Base-by-base conservation (phyloP, 768 basidiomycete species). In the Auricularia heimuer region DNA sequence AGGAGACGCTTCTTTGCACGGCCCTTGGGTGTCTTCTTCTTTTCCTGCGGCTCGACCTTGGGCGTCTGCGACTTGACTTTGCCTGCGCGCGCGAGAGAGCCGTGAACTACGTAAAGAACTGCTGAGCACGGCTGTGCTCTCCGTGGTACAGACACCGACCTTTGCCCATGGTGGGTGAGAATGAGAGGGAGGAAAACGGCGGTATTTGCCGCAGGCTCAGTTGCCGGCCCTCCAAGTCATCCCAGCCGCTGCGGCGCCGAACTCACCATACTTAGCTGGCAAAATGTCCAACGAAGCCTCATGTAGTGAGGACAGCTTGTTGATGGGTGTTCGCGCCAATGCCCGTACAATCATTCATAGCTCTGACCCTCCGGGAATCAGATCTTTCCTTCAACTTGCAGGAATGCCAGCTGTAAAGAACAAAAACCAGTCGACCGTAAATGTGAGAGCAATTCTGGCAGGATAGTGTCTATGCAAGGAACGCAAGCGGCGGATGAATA, bases 31-130 rank as follows among this genome's bases (percentile, higher is more conserved):
- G 81, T 86, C 88, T 98, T 98, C 89, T 94, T 94, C 89, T 97
- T 98, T 83, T 98, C 96, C 82, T 96, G 93, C 78, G 89, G 87
- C 74, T 97, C 96, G 75, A 97, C 96, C 81, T 98, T 98, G 73
- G 95, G 95, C 73, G 89, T 92, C 81, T 95, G 93, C 71, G 91
- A 92, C 82, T 94, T 97, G 84, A 98, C 96, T 86, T 98, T 98
- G 78, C 95, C 95, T 77, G 94, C 94, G 84, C 94, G 94, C 81
- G 94, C 94, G 81, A 96, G 94, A 77, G 94, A 98, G 78, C 94
- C 94, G 90, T 98, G 94, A 81, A 96, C 94, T 94, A 72, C 24
- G 47, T 8, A 21, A 18, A 18, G 4, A 8, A 18, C 18, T 10
- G 14, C 11, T 51, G 18, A 51, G 47, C 7, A 51, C 21, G 47